Percentiles rank a stretch among this genome's conserved stretches.
phyloP scores from a whole-genome alignment of 1,284 basidiomycete species.

The Xerocomus minutiporus region DNA sequence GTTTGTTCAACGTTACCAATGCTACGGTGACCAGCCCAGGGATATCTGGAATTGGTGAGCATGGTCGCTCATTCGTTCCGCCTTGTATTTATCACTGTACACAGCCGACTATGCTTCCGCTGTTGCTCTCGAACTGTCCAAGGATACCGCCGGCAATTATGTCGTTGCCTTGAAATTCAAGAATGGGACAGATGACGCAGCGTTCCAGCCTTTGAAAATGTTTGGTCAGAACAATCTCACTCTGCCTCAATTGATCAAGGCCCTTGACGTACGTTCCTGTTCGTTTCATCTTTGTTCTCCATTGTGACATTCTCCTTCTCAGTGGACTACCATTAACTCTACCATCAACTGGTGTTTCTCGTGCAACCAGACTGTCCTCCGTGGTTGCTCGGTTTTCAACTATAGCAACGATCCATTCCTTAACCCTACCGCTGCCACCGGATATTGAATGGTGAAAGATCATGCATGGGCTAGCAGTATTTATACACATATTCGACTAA shows the following conservation, averaged over 20 bases:
- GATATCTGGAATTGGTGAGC: constrained; percentile 35
- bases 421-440: constrained; percentile 1
- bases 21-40: constrained; percentile 32
- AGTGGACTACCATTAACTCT: constrained; percentile 29
- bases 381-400: constrained; percentile 33
- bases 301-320: constrained; percentile 5
- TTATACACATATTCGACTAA: background rate
- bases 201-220: constrained; percentile 26
- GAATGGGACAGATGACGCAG: constrained; percentile 41
- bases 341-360: constrained; percentile 33
- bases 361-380: constrained; percentile 32
- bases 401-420: constrained; percentile 32
- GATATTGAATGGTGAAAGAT: background rate
- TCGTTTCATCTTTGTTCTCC: background rate
- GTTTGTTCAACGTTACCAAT: constrained; percentile 46
- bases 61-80: background rate
- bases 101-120: constrained; percentile 48
- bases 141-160: constrained; percentile 19
- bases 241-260: constrained; percentile 32
- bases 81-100: constrained; percentile 5
- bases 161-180: constrained; percentile 43
- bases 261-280: constrained; percentile 31
- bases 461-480: background rate
- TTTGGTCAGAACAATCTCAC: constrained; percentile 31
- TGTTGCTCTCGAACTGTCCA: constrained; percentile 42